Evolutionary conservation across 345 rosid species (phyloP), one percentile per base, ranked within the genome.

Genomic region (Barbarea vulgaris): DNA sequence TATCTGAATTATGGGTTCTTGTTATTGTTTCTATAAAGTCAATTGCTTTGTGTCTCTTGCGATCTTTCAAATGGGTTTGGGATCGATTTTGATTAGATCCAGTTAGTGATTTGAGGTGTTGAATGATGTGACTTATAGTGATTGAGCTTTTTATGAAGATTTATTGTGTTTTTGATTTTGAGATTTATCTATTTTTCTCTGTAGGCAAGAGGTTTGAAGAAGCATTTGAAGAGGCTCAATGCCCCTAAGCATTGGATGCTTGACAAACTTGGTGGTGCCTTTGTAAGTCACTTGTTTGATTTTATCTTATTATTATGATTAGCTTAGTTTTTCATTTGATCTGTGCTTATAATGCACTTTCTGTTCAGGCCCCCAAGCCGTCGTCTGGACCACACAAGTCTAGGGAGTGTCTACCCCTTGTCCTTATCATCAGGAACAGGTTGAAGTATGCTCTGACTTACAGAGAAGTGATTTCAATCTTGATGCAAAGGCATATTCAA

Each of bases 231-330:
- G 91, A 86, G 91, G 86, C 88, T 89, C 54, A 86, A 89, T 89
- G 94, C 94, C 47, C 94, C 94, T 0, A 85, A 78, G 70, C 94
- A 89, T 70, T 89, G 94, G 94, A 84, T 85, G 91, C 91, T 89
- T 52, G 93, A 87, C 84, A 85, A 86, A 63, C 85, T 87, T 47
- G 89, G 89, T 51, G 91, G 91, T 70, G 89, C 91, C 62, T 87
- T 87, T 77, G 91, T 87, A 85, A 60, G 89, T 76, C 11, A 14
- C 31, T 57, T 70, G 22, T 70, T 48, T 69, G 12, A 15, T 46
- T 46, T 5, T 31, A 58, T 31, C 6, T 41, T 21, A 6, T 70
- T 6, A 17, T 24, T 21, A 6, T 70, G 3, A 17, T 24, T 33
- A 11, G 36, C 17, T 19, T 58, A 9, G 48, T 47, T 46, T 46